Conservation (phyloP, 2,329 filamentous ascomycete genomes). For the Ophiostoma pallidulum region DNA sequence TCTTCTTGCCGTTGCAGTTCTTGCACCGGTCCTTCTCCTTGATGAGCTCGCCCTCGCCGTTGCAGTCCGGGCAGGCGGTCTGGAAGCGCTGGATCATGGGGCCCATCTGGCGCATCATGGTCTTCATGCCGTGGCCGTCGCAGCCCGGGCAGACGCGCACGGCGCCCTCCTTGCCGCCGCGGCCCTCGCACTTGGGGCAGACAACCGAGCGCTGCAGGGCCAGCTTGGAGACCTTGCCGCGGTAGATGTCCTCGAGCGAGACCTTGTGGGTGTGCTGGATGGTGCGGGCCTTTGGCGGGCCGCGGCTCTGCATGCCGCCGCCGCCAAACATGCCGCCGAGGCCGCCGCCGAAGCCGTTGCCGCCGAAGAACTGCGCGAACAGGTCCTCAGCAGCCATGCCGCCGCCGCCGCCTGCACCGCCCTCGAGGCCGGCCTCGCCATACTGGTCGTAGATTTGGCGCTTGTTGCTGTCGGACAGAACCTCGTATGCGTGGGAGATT, state of each 20-base stretch:
- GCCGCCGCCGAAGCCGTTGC: slow-evolving; percentile 60
- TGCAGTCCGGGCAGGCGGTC: slow-evolving; percentile 96
- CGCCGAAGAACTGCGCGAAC: slow-evolving; percentile 94
- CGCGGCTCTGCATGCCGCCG: slow-evolving; percentile 66
- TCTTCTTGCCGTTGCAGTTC: slow-evolving; percentile 95
- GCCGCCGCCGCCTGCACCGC: slow-evolving; percentile 62
- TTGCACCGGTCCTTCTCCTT: slow-evolving; percentile 98
- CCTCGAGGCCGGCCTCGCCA: slow-evolving; percentile 93
- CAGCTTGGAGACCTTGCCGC: slow-evolving; percentile 94
- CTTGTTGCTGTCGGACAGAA: slow-evolving; percentile 87
- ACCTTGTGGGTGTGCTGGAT: slow-evolving; percentile 99
- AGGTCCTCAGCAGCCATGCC: slow-evolving; percentile 95
- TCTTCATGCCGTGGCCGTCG: slow-evolving; percentile 96
- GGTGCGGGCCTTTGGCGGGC: slow-evolving; percentile 80
- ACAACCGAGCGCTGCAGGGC: slow-evolving; percentile 96
- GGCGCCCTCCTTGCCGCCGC: slow-evolving; percentile 95
- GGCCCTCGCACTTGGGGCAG: slow-evolving; percentile 86
- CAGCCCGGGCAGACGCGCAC: slow-evolving; percentile 87
- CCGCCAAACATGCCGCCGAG: slow-evolving; percentile 71
- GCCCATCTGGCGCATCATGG: slow-evolving; percentile 99
- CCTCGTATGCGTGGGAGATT: slow-evolving; percentile 88
- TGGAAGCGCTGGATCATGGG: slow-evolving; percentile 99
- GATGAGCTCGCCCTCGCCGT: slow-evolving; percentile 93
- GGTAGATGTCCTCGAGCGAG: slow-evolving; percentile 94
- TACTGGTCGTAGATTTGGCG: slow-evolving; percentile 91